phyloP scores from a whole-genome alignment of 257 asterid genomes.

The Nicotiana noctiflora region DNA sequence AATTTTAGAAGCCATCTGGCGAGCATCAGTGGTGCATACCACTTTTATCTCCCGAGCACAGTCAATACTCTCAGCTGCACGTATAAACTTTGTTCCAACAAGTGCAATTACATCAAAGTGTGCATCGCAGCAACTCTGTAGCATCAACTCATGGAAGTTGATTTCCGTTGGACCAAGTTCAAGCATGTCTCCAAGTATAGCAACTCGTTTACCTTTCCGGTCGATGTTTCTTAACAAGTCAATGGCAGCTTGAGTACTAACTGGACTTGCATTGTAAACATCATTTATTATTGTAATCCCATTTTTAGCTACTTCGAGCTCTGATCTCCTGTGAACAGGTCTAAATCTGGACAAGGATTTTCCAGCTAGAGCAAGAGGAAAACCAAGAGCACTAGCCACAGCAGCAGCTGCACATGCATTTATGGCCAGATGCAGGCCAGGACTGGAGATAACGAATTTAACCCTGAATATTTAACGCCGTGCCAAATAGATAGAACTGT shows the following conservation, averaged over 20 bases:
- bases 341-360: slow-evolving; percentile 19
- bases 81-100: slow-evolving; percentile 21
- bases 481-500: neutral
- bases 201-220: slow-evolving; percentile 31
- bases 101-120: slow-evolving; percentile 19
- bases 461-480: slow-evolving; percentile 12
- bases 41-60: slow-evolving; percentile 6
- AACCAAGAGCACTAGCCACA: slow-evolving; percentile 23
- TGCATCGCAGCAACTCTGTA: slow-evolving; percentile 19
- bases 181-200: slow-evolving; percentile 40
- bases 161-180: slow-evolving; percentile 34
- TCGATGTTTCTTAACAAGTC: slow-evolving; percentile 19
- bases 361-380: slow-evolving; percentile 25
- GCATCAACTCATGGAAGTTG: slow-evolving; percentile 21
- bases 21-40: slow-evolving; percentile 10
- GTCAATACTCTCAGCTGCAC: slow-evolving; percentile 22
- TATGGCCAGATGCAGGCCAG: slow-evolving; percentile 28
- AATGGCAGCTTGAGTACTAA: slow-evolving; percentile 25
- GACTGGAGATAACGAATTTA: slow-evolving; percentile 22
- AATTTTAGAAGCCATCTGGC: slow-evolving; percentile 5
- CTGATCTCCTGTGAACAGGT: slow-evolving; percentile 22
- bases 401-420: slow-evolving; percentile 44
- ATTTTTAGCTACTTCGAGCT: slow-evolving; percentile 19
- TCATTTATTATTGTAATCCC: slow-evolving; percentile 27
- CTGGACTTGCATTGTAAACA: slow-evolving; percentile 28